These are phyloP conservation scores for Colletotrichum camelliae DNA, from an alignment of 2,329 filamentous ascomycete genomes.

Conservation along the genomic window DNA sequence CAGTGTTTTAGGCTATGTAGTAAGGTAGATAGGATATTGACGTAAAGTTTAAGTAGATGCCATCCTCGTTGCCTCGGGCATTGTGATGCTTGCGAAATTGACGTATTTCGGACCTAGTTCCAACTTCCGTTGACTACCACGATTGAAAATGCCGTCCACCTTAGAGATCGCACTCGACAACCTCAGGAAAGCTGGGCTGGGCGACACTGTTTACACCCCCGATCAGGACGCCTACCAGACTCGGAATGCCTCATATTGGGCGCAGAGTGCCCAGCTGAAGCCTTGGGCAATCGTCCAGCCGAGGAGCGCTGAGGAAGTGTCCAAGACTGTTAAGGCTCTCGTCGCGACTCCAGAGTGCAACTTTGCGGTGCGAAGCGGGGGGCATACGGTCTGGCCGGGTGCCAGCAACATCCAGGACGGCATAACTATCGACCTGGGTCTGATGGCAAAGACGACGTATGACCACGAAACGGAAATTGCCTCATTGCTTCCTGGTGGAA, in stretches of 20 bases:
- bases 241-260: neutral
- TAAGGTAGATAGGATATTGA: neutral
- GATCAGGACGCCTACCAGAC: neutral
- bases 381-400: neutral
- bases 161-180: neutral
- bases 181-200: neutral
- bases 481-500: neutral
- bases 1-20: neutral
- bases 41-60: too few species aligned
- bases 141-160: neutral
- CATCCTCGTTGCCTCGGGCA: neutral
- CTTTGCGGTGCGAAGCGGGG: neutral
- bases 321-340: conserved; percentile 6
- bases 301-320: conserved; percentile 25
- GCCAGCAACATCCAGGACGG: conserved; percentile 46
- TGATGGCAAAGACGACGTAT: neutral
- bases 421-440: conserved; percentile 42
- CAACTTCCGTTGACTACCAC: neutral
- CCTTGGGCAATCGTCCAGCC: conserved; percentile 32
- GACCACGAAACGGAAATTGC: neutral
- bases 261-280: neutral
- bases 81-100: fast-evolving
- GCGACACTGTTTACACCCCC: neutral
- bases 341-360: neutral
- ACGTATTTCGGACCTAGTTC: neutral